Base-by-base conservation (phyloP, 2,329 filamentous ascomycete genomes). In the Fusarium metavorans region DNA sequence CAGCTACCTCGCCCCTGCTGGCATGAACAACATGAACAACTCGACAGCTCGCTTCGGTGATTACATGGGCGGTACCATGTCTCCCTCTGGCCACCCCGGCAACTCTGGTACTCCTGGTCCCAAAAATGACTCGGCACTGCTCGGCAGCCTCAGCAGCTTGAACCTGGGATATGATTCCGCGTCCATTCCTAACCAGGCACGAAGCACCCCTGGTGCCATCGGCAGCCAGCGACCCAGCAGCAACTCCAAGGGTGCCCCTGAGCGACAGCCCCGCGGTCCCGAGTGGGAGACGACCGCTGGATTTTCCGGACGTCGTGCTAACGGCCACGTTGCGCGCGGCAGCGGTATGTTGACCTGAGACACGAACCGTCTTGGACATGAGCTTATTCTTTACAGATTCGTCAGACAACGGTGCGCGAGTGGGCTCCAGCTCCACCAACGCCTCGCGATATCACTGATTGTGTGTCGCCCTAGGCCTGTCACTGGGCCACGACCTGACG, bases 191-290 rank as follows among this genome's bases (percentile, higher is more conserved):
- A 71, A 74, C 57, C 80, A 82, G 77, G 71, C 80, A 4, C 82
- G 88, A 25, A 87, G 86, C 68, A 86, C 87, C 0, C 89, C 89
- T 10, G 91, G 91, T 6, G 89, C 91, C 13, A 92, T 92, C 62
- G 91, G 91, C 62, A 92, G 91, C 82, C 91, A 92, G 80, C 87
- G 91, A 54, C 90, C 90, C 60, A 85, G 85, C 62, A 75, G 72
- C 63, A 70, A 67, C 65, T 70, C 80, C 57, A 84, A 82, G 83
- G 85, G 83, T 30, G 86, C 86, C 11, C 89, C 90, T 4, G 90
- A 92, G 75, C 85, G 90, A 68, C 90, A 92, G 81, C 90, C 90
- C n/a, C 87, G 90, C 30, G 90, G 89, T 30, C 90, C 91, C 2
- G 89, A 90, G 78, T 92, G 90, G 90, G 89, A 91, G 79, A 84